Evolutionary conservation across 2,329 filamentous ascomycete genomes (phyloP).

Genomic region (Aspergillus flavus): DNA sequence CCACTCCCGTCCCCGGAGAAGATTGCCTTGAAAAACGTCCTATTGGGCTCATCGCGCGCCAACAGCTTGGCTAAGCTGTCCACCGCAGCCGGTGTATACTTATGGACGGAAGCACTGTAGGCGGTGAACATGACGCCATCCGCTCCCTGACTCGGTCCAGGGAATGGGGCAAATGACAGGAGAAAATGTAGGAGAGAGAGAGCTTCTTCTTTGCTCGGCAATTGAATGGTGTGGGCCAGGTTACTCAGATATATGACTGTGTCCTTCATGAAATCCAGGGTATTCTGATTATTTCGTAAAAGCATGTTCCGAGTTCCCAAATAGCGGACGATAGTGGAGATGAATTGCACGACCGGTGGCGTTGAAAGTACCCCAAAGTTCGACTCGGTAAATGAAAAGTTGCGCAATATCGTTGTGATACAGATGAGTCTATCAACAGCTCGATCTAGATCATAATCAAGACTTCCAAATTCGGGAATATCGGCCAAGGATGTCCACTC

Average conservation of each 20-base stretch:
- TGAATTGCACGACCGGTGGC: constrained; percentile 75
- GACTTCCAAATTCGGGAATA: constrained; percentile 71
- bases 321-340: constrained; percentile 81
- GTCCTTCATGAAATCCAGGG: constrained; percentile 97
- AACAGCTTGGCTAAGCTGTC: constrained; percentile 90
- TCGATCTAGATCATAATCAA: constrained; percentile 79
- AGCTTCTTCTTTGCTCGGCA: constrained; percentile 85
- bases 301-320: constrained; percentile 88
- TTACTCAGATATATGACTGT: constrained; percentile 87
- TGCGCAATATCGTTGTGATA: constrained; percentile 88
- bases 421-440: constrained; percentile 86
- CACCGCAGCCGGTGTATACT: constrained; percentile 85
- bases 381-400: constrained; percentile 80
- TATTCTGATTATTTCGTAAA: constrained; percentile 78
- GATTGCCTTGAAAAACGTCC: constrained; percentile 78
- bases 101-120: constrained; percentile 79
- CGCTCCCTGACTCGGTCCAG: constrained; percentile 62
- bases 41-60: constrained; percentile 89
- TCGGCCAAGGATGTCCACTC: constrained; percentile 75
- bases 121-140: constrained; percentile 72
- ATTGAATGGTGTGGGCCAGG: constrained; percentile 74
- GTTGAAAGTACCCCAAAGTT: constrained; percentile 78
- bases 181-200: constrained; percentile 85
- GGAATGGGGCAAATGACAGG: constrained; percentile 82
- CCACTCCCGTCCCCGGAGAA: constrained; percentile 72